Evolutionary conservation across 768 basidiomycete species (phyloP), one percentile per base, ranked within the genome.

Genomic region (Cyclocybe aegerita): DNA sequence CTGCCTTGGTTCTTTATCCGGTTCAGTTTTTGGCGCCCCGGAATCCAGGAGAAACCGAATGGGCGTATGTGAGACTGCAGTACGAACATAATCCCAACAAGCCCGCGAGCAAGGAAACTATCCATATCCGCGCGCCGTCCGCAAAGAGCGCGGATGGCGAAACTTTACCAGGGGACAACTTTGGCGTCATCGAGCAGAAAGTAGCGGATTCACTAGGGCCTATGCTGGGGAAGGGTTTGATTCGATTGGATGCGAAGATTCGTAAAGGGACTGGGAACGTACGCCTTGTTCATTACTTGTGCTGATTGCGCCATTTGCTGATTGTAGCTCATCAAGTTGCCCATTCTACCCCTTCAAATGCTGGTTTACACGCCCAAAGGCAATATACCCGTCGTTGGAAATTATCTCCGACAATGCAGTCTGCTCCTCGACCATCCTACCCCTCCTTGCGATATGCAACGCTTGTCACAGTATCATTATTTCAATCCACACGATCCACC

Each of bases 311-410:
- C 35, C n/a, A 38, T 37, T 33, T 39, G 23, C 39, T 39, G 23
- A 39, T 38, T 32, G 47, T 34, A 37, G 46, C 23, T 17, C 23
- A 35, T 46, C 2, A 67, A 95, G 91, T 77, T 89, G 46, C 88
- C 90, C 42, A 90, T 93, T 48, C 75, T 96, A 39, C 82, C 86
- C 15, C 76, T 98, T 12, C 87, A 88, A 62, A 80, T 97, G 68
- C 81, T 97, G 35, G 84, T 98, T 30, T 96, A 90, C 69, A 96
- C 96, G 4, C 92, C 93, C 4, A 97, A 96, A 66, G 90, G 92
- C 31, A 94, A 98, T 68, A 88, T 98, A 55, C 72, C 77, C 31
- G 84, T 88, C 48, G 88, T 99, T 54, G 85, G 90, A 54, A 76
- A 82, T 60, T 85, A 84, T 60, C 79, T 98, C 43, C 80, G 83